A percentile compares a stretch with the other conserved stretches of the same genome.
Evolutionary conservation across 2,329 filamentous ascomycete genomes (phyloP).

Genomic region (Paramyrothecium sp.): DNA sequence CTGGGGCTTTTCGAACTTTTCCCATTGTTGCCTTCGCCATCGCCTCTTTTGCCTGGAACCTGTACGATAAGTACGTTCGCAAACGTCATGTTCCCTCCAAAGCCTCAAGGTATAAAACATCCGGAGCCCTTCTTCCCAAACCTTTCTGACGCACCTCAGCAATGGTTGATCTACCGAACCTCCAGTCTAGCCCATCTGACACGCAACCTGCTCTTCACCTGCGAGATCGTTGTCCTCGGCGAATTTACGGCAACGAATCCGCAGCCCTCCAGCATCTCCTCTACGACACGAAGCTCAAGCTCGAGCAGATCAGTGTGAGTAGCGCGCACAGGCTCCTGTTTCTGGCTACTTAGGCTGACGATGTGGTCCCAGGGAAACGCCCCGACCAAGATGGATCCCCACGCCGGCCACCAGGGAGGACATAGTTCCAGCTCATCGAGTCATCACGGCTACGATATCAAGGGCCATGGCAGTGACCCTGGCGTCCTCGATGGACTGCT

Average conservation of each 20-base stretch:
- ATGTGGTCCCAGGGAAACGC: neutral
- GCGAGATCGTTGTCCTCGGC: neutral
- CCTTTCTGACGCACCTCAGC: neutral
- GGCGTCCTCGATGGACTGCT: constrained; percentile 17
- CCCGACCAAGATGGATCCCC: constrained; percentile 3
- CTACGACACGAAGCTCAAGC: neutral
- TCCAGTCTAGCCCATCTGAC: neutral
- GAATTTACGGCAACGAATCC: neutral
- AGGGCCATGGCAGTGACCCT: constrained; percentile 7
- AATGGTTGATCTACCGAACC: neutral
- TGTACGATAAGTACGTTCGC: neutral
- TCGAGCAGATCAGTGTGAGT: neutral
- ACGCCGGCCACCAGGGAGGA: constrained; percentile 3
- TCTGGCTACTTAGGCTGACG: neutral
- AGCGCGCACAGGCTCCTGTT: neutral
- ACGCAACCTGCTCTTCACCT: neutral
- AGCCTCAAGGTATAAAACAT: neutral
- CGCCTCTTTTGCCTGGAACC: neutral
- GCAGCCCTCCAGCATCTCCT: neutral
- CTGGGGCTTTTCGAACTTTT: neutral
- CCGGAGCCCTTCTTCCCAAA: neutral
- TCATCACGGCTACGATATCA: constrained; percentile 4
- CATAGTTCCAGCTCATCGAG: constrained; percentile 12
- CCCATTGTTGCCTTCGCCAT: neutral
- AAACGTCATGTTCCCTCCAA: neutral